Conservation (phyloP, 805 yeast species). For the Tetrapisispora phaffii region DNA sequence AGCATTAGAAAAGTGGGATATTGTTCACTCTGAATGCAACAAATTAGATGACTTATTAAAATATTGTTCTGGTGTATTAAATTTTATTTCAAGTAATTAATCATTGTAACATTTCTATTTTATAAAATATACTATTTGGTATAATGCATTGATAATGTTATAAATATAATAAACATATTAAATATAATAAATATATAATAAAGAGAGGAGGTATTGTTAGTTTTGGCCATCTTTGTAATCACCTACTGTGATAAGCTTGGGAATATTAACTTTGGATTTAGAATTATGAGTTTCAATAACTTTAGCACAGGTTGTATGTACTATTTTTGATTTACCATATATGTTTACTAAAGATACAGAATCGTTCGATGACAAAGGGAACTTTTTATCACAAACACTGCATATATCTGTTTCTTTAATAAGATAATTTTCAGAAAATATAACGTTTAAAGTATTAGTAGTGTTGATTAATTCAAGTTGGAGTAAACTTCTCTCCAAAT, state of each 20-base stretch:
- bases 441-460: slow-evolving; percentile 34
- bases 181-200: background rate
- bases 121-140: background rate
- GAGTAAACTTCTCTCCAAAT: slow-evolving; percentile 39
- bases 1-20: slow-evolving; percentile 43
- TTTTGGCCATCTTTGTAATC: background rate
- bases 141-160: background rate
- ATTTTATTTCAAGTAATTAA: slow-evolving; percentile 37
- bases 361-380: slow-evolving; percentile 14
- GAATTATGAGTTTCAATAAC: background rate
- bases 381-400: slow-evolving; percentile 42
- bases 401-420: slow-evolving; percentile 44
- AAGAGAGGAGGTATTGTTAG: background rate
- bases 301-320: slow-evolving; percentile 24
- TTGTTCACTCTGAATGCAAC: slow-evolving; percentile 34
- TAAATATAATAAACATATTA: too few species aligned
- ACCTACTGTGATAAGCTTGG: background rate
- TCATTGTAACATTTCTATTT: background rate
- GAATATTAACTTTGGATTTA: background rate
- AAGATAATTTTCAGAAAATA: slow-evolving; percentile 30
- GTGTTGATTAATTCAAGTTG: slow-evolving; percentile 45
- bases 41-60: slow-evolving; percentile 59
- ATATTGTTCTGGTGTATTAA: slow-evolving; percentile 72
- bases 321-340: slow-evolving; percentile 11
- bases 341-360: slow-evolving; percentile 12